These are phyloP conservation scores for Sanghuangporus weigelae DNA, from an alignment of 1,284 basidiomycete genomes.

Conservation along the genomic window DNA sequence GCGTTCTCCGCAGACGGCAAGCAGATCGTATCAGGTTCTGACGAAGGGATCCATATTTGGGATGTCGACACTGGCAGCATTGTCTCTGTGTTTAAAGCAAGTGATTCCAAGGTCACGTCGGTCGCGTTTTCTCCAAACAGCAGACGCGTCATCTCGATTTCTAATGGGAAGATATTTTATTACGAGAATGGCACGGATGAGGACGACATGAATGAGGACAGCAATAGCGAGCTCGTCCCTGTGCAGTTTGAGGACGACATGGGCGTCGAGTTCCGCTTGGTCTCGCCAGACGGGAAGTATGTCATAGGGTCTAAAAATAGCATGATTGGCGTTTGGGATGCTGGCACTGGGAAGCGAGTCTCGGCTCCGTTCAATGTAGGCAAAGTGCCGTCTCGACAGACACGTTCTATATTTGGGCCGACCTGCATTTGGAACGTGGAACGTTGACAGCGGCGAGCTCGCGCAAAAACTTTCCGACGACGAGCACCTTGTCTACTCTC, in stretches of 20 bases:
- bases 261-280: too few relatives aligned
- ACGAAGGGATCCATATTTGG: neutral
- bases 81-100: neutral
- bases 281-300: neutral
- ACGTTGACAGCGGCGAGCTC: neutral
- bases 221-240: too few relatives aligned
- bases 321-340: neutral
- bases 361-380: neutral
- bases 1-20: neutral
- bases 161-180: too few relatives aligned
- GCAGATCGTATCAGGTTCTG: neutral
- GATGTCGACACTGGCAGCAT: neutral
- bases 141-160: neutral
- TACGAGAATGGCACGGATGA: too few relatives aligned
- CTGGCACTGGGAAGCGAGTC: too few relatives aligned
- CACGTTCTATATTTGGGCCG: too few relatives aligned
- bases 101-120: conserved; percentile 1
- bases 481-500: neutral
- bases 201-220: too few relatives aligned
- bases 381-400: too few relatives aligned
- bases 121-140: conserved; percentile 16
- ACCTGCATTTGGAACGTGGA: too few relatives aligned
- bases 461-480: neutral
- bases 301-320: conserved; percentile 19
- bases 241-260: too few relatives aligned